Evolutionary conservation across 2,329 filamentous ascomycete genomes (phyloP), one percentile per base, ranked within the genome.

Genomic region (Chaetomium sp.): DNA sequence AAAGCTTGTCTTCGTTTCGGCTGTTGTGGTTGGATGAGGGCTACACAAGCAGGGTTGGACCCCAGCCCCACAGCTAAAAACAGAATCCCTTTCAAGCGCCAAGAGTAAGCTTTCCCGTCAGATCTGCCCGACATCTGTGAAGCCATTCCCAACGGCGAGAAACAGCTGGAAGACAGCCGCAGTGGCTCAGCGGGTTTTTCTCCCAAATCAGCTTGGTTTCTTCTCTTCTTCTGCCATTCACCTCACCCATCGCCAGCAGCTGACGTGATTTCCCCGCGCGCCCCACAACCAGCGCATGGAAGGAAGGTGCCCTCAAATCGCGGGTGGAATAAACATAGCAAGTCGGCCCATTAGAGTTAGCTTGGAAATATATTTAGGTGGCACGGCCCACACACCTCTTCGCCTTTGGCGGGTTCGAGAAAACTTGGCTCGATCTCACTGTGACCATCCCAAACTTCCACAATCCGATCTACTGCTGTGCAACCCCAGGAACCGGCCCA

Each of bases 61-160:
- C 45, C 55, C 23, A 33, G 45, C 31, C 55, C 45, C 31, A 33
- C 47, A 33, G 23, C 55, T 55, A 64, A 64, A 60, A 64, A 50
- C 56, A 54, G 62, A 23, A 59, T 6, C 33, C 33, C 4, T 21
- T 19, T 23, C 16, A 29, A 5, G 23, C n/a, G 62, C 55, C 62
- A 59, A 55, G 56, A 16, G 62, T 64, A 64, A 59, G 62, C 49
- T 45, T 50, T 13, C 5, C 16, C 16, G 8, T 7, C 56, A 4
- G 19, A 45, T 57, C 45, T 58, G 3, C 29, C 54, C 60, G 60
- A 53, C 60, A 25, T 23, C 56, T 50, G 51, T 50, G 54, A 29
- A 38, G 16, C 38, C 16, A 51, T 10, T 29, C 2, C 13, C 27
- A 61, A 54, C 38, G 33, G 59, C 57, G 45, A 29, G 16, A 47